These are phyloP conservation scores for Oryza officinalis DNA, from an alignment of 176 grass and related monocot species.

Conservation along the genomic window DNA sequence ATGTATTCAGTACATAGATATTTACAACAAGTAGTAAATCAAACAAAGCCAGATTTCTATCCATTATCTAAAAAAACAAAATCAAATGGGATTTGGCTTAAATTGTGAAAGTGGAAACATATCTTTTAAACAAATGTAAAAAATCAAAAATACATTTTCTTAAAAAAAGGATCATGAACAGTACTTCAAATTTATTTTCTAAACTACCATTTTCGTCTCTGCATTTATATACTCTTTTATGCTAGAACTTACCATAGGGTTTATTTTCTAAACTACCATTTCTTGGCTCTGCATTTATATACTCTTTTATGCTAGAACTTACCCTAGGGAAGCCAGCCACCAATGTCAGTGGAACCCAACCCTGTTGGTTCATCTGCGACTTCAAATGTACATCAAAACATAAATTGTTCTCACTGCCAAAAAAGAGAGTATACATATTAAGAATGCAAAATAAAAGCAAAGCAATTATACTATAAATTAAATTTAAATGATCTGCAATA, in stretches of 20 bases:
- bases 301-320: conserved; percentile 4
- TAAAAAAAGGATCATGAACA: not conserved
- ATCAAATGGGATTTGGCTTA: not conserved
- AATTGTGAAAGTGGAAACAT: not conserved
- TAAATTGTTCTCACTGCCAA: conserved; percentile 48
- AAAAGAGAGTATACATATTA: not conserved
- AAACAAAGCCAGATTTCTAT: too few species aligned
- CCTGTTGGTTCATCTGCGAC: conserved; percentile 45
- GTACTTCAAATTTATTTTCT: not conserved
- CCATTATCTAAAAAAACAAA: not conserved
- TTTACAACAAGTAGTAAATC: not conserved
- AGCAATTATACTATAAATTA: not conserved
- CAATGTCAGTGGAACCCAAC: conserved; percentile 45
- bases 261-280: not conserved
- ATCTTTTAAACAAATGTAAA: not conserved
- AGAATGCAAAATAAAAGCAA: not conserved
- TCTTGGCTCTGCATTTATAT: too few species aligned
- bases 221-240: not conserved
- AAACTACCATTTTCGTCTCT: not conserved
- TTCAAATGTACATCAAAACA: conserved; percentile 29
- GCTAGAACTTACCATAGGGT: too few species aligned
- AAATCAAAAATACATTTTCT: not conserved
- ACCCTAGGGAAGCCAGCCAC: conserved; percentile 49
- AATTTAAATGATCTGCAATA: not conserved
- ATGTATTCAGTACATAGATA: too few species aligned